Evolutionary conservation across 2,329 filamentous ascomycete species (phyloP).

Genomic region (Thelonectria blattea): DNA sequence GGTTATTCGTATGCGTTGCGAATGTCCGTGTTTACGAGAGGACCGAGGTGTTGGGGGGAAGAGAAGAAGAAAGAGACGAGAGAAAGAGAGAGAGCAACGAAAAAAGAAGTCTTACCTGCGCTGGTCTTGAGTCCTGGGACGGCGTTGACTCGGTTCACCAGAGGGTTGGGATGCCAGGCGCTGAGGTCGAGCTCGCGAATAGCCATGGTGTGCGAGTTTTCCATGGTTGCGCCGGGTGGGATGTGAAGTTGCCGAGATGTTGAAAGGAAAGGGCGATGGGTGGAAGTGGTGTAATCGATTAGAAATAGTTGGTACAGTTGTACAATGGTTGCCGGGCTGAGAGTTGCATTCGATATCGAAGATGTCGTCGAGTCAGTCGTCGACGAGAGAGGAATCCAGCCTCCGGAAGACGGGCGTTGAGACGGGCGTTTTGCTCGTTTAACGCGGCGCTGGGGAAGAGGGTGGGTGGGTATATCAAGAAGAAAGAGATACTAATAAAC

Average conservation of each 20-base stretch:
- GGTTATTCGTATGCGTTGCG: neutral
- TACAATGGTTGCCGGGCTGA: slow-evolving; percentile 6
- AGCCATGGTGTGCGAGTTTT: slow-evolving; percentile 42
- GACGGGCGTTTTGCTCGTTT: slow-evolving; percentile 5
- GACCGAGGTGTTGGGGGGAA: neutral
- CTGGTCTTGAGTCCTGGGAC: slow-evolving; percentile 65
- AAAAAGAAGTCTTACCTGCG: slow-evolving; percentile 56
- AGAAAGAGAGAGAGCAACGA: slow-evolving; percentile 11
- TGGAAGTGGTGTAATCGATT: slow-evolving; percentile 14
- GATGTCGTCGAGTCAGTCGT: neutral
- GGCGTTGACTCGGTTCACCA: slow-evolving; percentile 61
- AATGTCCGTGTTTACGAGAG: neutral
- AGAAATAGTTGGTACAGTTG: slow-evolving; percentile 8
- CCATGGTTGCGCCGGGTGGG: slow-evolving; percentile 33
- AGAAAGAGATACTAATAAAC: neutral
- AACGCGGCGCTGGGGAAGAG: neutral
- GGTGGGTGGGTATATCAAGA: slow-evolving; percentile 14
- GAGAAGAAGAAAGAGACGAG: neutral
- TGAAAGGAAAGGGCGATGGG: slow-evolving; percentile 1
- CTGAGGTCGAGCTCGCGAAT: slow-evolving; percentile 59
- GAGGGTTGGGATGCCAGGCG: slow-evolving; percentile 52
- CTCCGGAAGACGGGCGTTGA: slow-evolving; percentile 28
- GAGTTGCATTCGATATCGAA: slow-evolving; percentile 2
- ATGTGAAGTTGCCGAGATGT: slow-evolving; percentile 14
- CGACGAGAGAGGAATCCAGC: slow-evolving; percentile 36